These are phyloP conservation scores for Irpex sp. DNA, from an alignment of 1,284 basidiomycete species.

Conservation along the genomic window DNA sequence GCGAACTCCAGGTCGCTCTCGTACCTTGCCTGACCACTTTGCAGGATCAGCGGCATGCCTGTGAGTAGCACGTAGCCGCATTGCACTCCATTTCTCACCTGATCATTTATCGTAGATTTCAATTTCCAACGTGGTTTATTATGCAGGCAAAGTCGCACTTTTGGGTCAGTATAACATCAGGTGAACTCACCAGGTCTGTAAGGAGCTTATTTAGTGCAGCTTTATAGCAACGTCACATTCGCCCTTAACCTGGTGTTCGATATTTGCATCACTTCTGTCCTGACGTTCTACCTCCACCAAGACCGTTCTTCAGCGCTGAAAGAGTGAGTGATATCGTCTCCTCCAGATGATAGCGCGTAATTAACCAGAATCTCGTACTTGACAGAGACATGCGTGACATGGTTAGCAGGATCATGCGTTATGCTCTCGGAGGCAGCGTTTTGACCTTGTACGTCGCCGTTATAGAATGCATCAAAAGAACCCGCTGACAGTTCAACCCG, in stretches of 20 bases:
- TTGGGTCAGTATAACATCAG: background rate
- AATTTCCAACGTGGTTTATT: background rate
- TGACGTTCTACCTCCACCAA: background rate
- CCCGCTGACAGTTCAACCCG: background rate
- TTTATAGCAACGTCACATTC: background rate
- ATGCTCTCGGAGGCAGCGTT: background rate
- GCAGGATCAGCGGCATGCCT: background rate
- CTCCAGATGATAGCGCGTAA: background rate
- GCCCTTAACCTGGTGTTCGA: background rate
- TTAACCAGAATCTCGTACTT: background rate
- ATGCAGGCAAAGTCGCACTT: background rate
- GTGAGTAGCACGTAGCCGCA: background rate
- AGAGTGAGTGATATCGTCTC: background rate
- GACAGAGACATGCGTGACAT: background rate
- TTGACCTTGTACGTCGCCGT: background rate
- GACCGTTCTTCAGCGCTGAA: background rate
- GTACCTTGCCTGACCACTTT: background rate
- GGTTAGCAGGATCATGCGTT: background rate
- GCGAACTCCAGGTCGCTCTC: background rate
- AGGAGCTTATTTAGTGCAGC: background rate
- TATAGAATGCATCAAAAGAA: background rate
- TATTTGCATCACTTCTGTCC: background rate
- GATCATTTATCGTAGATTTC: background rate
- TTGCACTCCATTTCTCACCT: background rate
- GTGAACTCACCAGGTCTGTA: background rate